Evolutionary conservation across 345 rosid genomes (phyloP).

Genomic region (Eucalyptus guilfoylei): DNA sequence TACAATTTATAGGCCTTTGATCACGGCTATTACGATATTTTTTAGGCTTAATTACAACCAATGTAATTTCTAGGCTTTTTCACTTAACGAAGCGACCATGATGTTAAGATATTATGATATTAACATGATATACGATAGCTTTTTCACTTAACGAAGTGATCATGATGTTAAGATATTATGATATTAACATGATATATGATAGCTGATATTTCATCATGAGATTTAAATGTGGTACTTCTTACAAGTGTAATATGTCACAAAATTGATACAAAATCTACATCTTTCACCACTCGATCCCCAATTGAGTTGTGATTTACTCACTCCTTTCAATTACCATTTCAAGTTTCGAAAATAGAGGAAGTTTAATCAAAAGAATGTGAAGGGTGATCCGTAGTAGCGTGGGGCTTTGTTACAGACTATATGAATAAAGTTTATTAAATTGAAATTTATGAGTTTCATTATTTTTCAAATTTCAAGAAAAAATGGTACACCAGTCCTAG

Average conservation of each 20-base stretch:
- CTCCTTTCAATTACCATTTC: not conserved
- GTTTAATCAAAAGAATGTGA: not conserved
- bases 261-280: not conserved
- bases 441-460: not conserved
- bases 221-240: not conserved
- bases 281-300: not conserved
- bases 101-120: not conserved
- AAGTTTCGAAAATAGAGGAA: not conserved
- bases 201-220: not conserved
- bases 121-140: not conserved
- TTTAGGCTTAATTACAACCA: too few species aligned
- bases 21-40: not conserved
- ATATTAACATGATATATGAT: too few species aligned
- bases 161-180: not conserved
- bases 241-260: not conserved
- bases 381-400: not conserved
- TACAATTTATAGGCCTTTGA: not conserved
- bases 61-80: not conserved
- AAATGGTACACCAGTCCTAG: slow-evolving; percentile 48
- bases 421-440: too few species aligned
- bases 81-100: not conserved
- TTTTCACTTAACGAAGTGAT: not conserved
- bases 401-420: not conserved
- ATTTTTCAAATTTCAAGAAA: slow-evolving; percentile 5
- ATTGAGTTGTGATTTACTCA: not conserved